Base-by-base conservation (phyloP, 257 asterid species). In the Nyctanthes arbortristis region DNA sequence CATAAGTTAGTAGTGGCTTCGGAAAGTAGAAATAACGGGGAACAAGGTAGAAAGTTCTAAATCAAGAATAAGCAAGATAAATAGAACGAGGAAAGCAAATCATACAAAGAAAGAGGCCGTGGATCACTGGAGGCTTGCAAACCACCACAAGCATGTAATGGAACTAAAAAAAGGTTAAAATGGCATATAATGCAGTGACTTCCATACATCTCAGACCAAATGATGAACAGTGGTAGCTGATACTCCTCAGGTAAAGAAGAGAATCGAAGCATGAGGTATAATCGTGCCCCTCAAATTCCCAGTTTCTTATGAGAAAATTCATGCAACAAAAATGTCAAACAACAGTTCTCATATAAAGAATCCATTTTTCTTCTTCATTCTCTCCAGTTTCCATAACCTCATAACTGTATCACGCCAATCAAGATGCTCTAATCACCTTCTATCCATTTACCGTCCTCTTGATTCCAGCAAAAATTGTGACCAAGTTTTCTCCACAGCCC, bases 21-120 rank as follows among this genome's bases (percentile, higher is more conserved):
- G 28, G 49, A 35, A 60, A 67, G 40, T 18, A 66, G 22, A 10
- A 45, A 67, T 18, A 31, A 29, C 29, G 56, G 22, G 35, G 54
- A 61, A 18, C 29, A 58, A 56, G 65, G 63, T 62, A 70, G 37
- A 70, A 31, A 43, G 4, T 24, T 11, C 37, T 31, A 47, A 34
- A 65, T 35, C 63, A 68, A 47, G 60, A 67, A 60, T 63, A 64
- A 63, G 74, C 52, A 60, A 70, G 57, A 5, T 43, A 22, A 37
- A 10, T 67, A 61, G 52, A 31, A 56, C 14, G 35, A 54, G 49
- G 79, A 65, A 35, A 65, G 66, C 34, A 20, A 72, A 70, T 49
- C 56, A 45, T 72, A 62, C 68, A 72, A 29, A 69, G 67, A 58
- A 27, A 34, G 18, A 40, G 45, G 33, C 22, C 3, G 31, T 3